Evolutionary conservation across 2,329 filamentous ascomycete genomes (phyloP).

Genomic region (Ophiostoma tasmaniense): DNA sequence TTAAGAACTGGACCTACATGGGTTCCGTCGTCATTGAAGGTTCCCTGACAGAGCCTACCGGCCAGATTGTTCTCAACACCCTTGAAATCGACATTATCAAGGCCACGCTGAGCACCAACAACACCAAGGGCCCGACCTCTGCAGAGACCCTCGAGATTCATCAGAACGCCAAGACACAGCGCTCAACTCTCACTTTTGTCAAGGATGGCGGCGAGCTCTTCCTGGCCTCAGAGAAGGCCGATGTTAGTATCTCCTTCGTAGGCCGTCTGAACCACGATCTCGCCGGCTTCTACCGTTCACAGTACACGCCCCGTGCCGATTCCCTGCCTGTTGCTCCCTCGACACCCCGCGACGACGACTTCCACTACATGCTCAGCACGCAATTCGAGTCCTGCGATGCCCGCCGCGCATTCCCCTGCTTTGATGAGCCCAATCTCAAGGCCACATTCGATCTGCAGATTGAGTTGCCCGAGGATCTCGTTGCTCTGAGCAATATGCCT

Average conservation of each 20-base stretch:
- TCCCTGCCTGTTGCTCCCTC: slow-evolving; percentile 56
- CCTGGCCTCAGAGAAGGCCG: slow-evolving; percentile 57
- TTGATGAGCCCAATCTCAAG: slow-evolving; percentile 96
- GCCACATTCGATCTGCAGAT: slow-evolving; percentile 91
- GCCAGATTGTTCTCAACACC: slow-evolving; percentile 74
- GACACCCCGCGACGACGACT: slow-evolving; percentile 64
- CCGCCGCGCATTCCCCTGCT: slow-evolving; percentile 90
- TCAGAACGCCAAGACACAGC: slow-evolving; percentile 78
- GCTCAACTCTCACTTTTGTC: slow-evolving; percentile 67
- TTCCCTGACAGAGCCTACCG: slow-evolving; percentile 62
- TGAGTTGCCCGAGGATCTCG: slow-evolving; percentile 80
- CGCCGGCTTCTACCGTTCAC: slow-evolving; percentile 81
- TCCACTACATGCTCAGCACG: slow-evolving; percentile 77
- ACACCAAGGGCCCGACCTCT: slow-evolving; percentile 47
- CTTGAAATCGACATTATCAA: slow-evolving; percentile 71
- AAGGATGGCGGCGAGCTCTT: slow-evolving; percentile 46
- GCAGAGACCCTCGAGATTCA: slow-evolving; percentile 58
- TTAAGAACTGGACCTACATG: slow-evolving; percentile 65
- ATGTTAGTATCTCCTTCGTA: slow-evolving; percentile 53
- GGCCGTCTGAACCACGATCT: slow-evolving; percentile 86
- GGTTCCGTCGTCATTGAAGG: slow-evolving; percentile 71
- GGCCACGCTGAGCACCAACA: slow-evolving; percentile 51
- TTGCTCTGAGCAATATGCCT: slow-evolving; percentile 92
- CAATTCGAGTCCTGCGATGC: slow-evolving; percentile 98
- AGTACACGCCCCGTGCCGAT: slow-evolving; percentile 63